Percentiles rank a stretch among this genome's conserved stretches.
These are phyloP conservation scores for Ustulina deusta DNA, from an alignment of 2,329 filamentous ascomycete species.

Conservation along the genomic window DNA sequence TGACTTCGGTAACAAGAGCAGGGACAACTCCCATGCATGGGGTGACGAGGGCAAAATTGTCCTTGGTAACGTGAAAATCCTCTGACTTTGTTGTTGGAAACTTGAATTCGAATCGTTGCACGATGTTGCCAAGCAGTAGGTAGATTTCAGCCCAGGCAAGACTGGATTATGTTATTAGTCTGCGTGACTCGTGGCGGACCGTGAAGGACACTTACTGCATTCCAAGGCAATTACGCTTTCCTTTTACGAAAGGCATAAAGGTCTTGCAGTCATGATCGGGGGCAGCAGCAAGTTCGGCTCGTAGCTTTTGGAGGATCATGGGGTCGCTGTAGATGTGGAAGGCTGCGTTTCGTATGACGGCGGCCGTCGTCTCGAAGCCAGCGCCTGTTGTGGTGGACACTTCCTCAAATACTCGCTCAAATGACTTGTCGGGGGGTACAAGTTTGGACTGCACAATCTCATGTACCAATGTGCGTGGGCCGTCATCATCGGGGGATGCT, in stretches of 20 bases:
- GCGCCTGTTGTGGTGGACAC: conserved; percentile 38
- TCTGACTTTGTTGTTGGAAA: conserved; percentile 37
- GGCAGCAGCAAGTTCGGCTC: conserved; percentile 37
- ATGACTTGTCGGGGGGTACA: conserved; percentile 37
- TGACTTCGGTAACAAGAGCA: too few species aligned
- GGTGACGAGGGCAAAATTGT: conserved; percentile 42
- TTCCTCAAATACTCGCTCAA: conserved; percentile 38
- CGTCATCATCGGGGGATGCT: conserved; percentile 34
- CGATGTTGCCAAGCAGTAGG: conserved; percentile 36
- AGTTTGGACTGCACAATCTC: conserved; percentile 44
- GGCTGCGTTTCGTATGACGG: conserved; percentile 28
- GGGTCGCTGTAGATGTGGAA: conserved; percentile 42
- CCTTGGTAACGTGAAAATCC: conserved; percentile 38
- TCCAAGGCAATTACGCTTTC: conserved; percentile 45
- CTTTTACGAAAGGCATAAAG: conserved; percentile 45
- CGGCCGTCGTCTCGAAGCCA: conserved; percentile 42
- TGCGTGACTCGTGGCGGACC: too few species aligned
- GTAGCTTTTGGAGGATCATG: conserved; percentile 39
- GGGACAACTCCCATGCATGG: too few species aligned
- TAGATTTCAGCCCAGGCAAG: conserved; percentile 46
- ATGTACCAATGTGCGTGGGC: conserved; percentile 39
- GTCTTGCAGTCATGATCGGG: too few species aligned
- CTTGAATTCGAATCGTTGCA: conserved; percentile 39
- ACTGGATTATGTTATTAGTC: too few species aligned
- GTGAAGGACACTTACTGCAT: conserved; percentile 48